Evolutionary conservation across 148 eudicot genomes (phyloP).

Genomic region (Spergularia marina): DNA sequence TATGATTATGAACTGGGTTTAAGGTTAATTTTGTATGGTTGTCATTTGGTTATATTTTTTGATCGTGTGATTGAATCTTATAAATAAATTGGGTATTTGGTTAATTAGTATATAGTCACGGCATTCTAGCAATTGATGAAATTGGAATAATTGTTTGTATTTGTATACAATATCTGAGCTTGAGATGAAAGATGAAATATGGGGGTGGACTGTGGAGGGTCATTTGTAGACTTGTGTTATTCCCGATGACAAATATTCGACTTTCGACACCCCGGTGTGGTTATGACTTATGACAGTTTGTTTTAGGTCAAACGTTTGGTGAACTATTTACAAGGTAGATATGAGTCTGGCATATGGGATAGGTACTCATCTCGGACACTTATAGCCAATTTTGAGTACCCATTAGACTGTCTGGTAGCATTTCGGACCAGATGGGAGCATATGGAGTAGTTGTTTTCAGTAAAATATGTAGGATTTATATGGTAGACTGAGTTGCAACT

Average conservation of each 20-base stretch:
- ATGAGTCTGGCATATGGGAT: background rate
- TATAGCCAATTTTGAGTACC: background rate
- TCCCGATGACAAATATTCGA: background rate
- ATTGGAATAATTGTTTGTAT: background rate
- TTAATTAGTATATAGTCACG: background rate
- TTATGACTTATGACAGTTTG: background rate
- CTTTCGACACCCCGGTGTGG: background rate
- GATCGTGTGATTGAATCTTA: too few relatives aligned
- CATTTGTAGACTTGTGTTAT: background rate
- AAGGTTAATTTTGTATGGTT: background rate
- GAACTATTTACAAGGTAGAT: background rate
- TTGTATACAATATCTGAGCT: background rate
- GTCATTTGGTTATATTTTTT: too few relatives aligned
- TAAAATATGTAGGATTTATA: background rate
- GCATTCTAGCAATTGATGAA: too few relatives aligned
- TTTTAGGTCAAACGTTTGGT: background rate
- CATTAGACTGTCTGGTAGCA: background rate
- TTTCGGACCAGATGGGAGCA: background rate
- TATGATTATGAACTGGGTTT: background rate
- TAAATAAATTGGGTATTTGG: too few relatives aligned
- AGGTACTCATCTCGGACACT: background rate
- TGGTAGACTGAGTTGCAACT: too few relatives aligned
- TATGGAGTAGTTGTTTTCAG: background rate
- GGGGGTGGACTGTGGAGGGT: background rate
- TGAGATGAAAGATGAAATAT: background rate